Percentiles rank a stretch among this genome's conserved stretches.
Evolutionary conservation across 345 rosid genomes (phyloP).

Genomic region (Melaleuca alternifolia): DNA sequence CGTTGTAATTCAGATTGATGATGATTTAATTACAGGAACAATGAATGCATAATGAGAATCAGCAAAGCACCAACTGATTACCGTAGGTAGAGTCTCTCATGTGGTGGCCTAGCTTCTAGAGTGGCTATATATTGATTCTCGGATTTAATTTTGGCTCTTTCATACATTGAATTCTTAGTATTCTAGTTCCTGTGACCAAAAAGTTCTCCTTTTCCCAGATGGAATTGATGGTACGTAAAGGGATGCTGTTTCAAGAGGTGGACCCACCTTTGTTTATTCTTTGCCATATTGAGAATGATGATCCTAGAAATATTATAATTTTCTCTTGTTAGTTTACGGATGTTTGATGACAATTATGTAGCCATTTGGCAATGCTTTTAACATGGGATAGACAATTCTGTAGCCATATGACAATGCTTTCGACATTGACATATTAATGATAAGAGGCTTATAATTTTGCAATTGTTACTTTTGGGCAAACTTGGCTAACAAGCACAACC

Average conservation of each 20-base stretch:
- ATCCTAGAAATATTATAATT: not conserved
- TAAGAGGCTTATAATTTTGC: not conserved
- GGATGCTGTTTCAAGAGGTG: constrained; percentile 72
- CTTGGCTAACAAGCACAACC: not conserved
- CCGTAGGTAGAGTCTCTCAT: not conserved
- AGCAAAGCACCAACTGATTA: not conserved
- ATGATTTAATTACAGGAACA: not conserved
- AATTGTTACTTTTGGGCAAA: not conserved
- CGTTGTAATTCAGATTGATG: not conserved
- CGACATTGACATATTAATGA: not conserved
- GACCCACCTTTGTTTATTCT: constrained; percentile 34
- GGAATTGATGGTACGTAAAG: constrained; percentile 95
- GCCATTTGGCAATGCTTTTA: not conserved
- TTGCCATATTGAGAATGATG: not conserved
- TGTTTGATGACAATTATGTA: not conserved
- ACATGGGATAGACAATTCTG: not conserved
- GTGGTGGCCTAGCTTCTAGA: not conserved
- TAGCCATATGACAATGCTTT: not conserved
- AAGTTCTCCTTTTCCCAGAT: constrained; percentile 86
- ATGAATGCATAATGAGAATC: not conserved
- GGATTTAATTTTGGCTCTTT: not conserved
- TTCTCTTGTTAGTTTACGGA: not conserved
- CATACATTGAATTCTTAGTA: not conserved
- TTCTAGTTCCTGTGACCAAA: not conserved
- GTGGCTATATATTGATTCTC: not conserved